Base-by-base conservation (phyloP, 2,329 filamentous ascomycete species). In the Fusarium sp. region DNA sequence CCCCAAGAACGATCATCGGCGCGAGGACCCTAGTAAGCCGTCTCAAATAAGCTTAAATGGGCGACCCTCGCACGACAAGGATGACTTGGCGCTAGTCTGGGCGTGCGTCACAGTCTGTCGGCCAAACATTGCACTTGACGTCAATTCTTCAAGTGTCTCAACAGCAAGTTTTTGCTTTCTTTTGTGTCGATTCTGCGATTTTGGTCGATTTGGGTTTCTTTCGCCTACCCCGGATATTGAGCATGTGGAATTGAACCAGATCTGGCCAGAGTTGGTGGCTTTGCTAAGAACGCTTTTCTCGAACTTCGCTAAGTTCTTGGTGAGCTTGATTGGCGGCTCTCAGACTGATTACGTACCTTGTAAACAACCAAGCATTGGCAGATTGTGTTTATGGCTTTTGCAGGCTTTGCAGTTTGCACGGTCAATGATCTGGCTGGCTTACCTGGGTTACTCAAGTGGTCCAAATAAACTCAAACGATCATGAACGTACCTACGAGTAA, bases 41-140 rank as follows among this genome's bases (percentile, higher is more conserved):
- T 42, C 27, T 59, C 26, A 41, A 54, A 63, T 71, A 72, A 71
- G 69, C 69, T 63, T 72, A 72, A 71, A 66, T 72, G 30, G 38
- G 33, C 35, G 60, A 48, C 58, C 45, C 68, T 61, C 59, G 40
- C 54, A 52, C 45, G 54, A 71, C 58, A 53, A 57, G 49, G 56
- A 6, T 45, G 35, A 26, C 68, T 70, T 70, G 68, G 68, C 67
- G 40, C 50, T 49, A 41, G 70, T 18, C 70, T 73, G 60, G 70
- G 70, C 70, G 2, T 73, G 70, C 70, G 71, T 73, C 71, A 73
- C 46, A 38, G 33, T 63, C 64, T 60, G 60, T 14, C 46, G 26
- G 71, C 44, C 49, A 27, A 59, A 53, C 26, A 49, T 5, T 41
- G 23, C 27, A 32, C 37, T 70, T 73, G 70, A 73, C 70, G 70